phyloP scores from a whole-genome alignment of 2,329 filamentous ascomycete genomes.

The Aureobasidium sp. region DNA sequence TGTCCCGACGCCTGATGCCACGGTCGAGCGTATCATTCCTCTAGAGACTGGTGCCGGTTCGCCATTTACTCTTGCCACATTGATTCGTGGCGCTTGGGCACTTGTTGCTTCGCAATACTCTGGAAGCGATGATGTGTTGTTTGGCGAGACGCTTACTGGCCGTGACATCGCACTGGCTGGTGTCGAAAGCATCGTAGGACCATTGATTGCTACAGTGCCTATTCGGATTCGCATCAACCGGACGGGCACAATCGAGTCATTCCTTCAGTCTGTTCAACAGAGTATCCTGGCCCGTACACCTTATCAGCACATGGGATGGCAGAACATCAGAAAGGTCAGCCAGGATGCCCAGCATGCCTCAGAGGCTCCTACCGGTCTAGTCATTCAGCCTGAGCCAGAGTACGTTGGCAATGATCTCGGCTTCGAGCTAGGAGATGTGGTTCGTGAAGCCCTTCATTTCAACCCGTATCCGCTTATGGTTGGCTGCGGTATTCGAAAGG shows the following conservation, averaged over 20 bases:
- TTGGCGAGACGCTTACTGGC: slow-evolving; percentile 32
- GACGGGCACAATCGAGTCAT: slow-evolving; percentile 22
- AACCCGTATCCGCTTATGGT: slow-evolving; percentile 43
- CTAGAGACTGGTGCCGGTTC: slow-evolving; percentile 13
- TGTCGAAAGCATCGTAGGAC: slow-evolving; percentile 32
- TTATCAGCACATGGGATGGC: slow-evolving; percentile 33
- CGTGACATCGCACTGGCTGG: slow-evolving; percentile 30
- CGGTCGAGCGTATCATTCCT: slow-evolving; percentile 22
- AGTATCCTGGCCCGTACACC: slow-evolving; percentile 27
- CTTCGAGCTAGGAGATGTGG: slow-evolving; percentile 20
- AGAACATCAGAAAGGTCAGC: slow-evolving; percentile 37
- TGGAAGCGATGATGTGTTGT: slow-evolving; percentile 28
- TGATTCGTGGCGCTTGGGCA: slow-evolving; percentile 31
- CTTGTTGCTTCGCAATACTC: slow-evolving; percentile 26
- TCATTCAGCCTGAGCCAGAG: slow-evolving; percentile 41
- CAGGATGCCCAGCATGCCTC: slow-evolving; percentile 50
- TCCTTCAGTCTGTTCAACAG: slow-evolving; percentile 20
- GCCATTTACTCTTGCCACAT: slow-evolving; percentile 29
- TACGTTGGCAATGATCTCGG: slow-evolving; percentile 21
- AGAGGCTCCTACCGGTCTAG: slow-evolving; percentile 49
- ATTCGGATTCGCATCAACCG: slow-evolving; percentile 29
- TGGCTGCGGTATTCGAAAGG: slow-evolving; percentile 38
- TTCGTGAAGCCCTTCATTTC: slow-evolving; percentile 23
- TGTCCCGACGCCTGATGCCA: slow-evolving; percentile 23
- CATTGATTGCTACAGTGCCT: slow-evolving; percentile 35